Base-by-base conservation (phyloP, 2,329 filamentous ascomycete species). In the Penicillium nordicum region DNA sequence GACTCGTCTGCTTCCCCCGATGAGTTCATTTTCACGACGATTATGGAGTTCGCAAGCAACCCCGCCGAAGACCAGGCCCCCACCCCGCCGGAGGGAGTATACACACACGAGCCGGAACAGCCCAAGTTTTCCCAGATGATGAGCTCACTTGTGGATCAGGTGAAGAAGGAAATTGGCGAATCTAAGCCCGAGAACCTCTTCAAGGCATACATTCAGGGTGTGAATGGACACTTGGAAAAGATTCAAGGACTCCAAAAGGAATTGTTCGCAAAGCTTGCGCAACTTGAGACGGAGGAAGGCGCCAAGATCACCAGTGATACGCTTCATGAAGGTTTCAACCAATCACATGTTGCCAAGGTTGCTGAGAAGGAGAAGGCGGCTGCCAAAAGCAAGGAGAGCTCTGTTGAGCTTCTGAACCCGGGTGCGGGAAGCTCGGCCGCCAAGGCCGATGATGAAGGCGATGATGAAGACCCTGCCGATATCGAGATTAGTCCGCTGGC, bases 81-180 rank as follows among this genome's bases (percentile, higher is more conserved):
- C 9, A 81, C 84, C 48, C 81, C 89, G 25, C 92, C 92, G 1
- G 87, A 87, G 63, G 92, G 90, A 45, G 88, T 97, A 29, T 88
- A 95, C 69, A 81, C 82, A 41, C 82, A 90, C 53, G 86, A 88
- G 65, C 84, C 88, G 72, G 86, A 87, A 68, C 85, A 90, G 66
- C 90, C 90, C 0, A 88, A 87, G 14, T 99, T 96, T 71, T 94
- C 91, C 38, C 91, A 95, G 79, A 99, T 99, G 94, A 92, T 99
- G 88, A 90, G 90, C n/a, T 86, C 88, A n/a, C 76, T 99, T 67
- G 83, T 97, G 21, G 94, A 99, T 68, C 89, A 96, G 74, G 92
- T 97, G 41, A 97, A 96, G 75, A 86, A 90, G 63, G 85, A 88
- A 49, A 80, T 96, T 36, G 89, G 92, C 54, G 89, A 92, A 70